phyloP scores from a whole-genome alignment of 306 rosid genomes.

The Bauhinia variegata region DNA sequence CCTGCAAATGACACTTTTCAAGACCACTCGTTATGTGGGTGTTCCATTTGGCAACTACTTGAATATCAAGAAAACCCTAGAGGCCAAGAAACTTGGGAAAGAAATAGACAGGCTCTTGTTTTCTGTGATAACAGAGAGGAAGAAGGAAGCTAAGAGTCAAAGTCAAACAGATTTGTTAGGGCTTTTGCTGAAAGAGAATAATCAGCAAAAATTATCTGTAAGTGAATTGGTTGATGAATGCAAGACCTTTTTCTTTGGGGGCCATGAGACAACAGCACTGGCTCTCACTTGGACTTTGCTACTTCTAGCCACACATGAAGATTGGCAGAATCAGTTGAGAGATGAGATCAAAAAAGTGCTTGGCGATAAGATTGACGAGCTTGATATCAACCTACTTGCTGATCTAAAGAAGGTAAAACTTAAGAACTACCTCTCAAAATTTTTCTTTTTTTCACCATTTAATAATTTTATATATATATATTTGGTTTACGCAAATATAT shows the following conservation, averaged over 20 bases:
- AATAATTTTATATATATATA: too few species aligned
- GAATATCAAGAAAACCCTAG: conserved; percentile 51
- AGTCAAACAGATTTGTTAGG: conserved; percentile 57
- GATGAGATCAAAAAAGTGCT: conserved; percentile 70
- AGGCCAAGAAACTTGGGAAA: conserved; percentile 64
- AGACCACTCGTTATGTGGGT: conserved; percentile 69
- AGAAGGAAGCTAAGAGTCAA: conserved; percentile 16
- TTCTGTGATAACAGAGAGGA: conserved; percentile 43
- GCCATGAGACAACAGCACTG: conserved; percentile 89
- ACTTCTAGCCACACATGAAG: conserved; percentile 65
- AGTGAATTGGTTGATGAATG: conserved; percentile 76
- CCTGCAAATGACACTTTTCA: conserved; percentile 68
- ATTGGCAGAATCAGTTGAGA: conserved; percentile 79
- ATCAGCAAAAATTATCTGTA: conserved; percentile 37
- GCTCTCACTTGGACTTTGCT: conserved; percentile 86
- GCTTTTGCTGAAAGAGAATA: conserved; percentile 53
- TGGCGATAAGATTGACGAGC: conserved; percentile 36
- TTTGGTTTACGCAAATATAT: too few species aligned
- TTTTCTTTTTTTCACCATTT: not conserved
- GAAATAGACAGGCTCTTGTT: conserved; percentile 61
- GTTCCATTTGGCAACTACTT: conserved; percentile 66
- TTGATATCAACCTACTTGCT: conserved; percentile 56
- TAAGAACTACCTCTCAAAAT: not conserved
- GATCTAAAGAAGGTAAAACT: conserved; percentile 69
- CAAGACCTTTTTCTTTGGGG: conserved; percentile 88